phyloP scores from a whole-genome alignment of 2,329 filamentous ascomycete genomes.

The Fusarium sp. region DNA sequence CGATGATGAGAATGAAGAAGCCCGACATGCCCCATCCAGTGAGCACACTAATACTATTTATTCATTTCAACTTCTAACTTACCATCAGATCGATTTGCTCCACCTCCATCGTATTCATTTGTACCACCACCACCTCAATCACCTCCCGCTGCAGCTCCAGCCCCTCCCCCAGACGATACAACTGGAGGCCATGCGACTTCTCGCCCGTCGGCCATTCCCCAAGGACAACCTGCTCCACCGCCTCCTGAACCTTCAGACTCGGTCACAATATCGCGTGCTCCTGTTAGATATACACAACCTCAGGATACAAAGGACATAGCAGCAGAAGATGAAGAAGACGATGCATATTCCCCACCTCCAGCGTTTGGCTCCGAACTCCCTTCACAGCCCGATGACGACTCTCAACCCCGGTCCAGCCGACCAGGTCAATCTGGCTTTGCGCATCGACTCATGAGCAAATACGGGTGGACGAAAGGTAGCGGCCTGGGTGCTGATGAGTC shows the following conservation, averaged over 20 bases:
- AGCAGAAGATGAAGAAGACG: slow-evolving; percentile 58
- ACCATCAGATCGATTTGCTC: slow-evolving; percentile 68
- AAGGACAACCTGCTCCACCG: slow-evolving; percentile 52
- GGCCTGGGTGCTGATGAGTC: slow-evolving; percentile 85
- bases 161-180: slow-evolving; percentile 65
- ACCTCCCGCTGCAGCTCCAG: slow-evolving; percentile 61
- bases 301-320: slow-evolving; percentile 49
- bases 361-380: slow-evolving; percentile 61
- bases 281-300: slow-evolving; percentile 74
- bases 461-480: slow-evolving; percentile 90
- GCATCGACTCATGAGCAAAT: slow-evolving; percentile 89
- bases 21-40: slow-evolving; percentile 51
- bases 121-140: slow-evolving; percentile 67
- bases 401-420: slow-evolving; percentile 68
- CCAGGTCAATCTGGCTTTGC: slow-evolving; percentile 89
- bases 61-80: slow-evolving; percentile 37
- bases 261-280: slow-evolving; percentile 80
- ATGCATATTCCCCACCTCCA: slow-evolving; percentile 59
- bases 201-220: slow-evolving; percentile 70
- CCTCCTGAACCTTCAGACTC: slow-evolving; percentile 57
- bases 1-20: slow-evolving; percentile 57
- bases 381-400: slow-evolving; percentile 52
- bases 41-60: slow-evolving; percentile 25
- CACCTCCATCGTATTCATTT: slow-evolving; percentile 67
- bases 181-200: slow-evolving; percentile 79